Evolutionary conservation across 2,329 filamentous ascomycete species (phyloP), one percentile per base, ranked within the genome.

Genomic region (Ambrosiella cleistominuta): DNA sequence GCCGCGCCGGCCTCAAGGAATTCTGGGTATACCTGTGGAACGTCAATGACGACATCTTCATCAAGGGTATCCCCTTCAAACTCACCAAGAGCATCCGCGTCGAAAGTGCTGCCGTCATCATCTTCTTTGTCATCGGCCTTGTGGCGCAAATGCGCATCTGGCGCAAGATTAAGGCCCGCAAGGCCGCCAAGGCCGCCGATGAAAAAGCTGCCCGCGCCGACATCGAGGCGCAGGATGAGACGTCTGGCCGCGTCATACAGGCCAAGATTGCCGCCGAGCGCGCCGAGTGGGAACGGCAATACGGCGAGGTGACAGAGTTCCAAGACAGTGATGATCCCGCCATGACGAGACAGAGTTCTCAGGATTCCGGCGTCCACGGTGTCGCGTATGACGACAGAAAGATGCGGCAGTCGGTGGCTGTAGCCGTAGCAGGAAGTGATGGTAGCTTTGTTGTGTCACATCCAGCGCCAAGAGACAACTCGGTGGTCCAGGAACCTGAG

Each of bases 21-120:
- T 96, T 96, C 64, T 97, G 91, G 91, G 78, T 88, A 5, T 97
- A 94, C 67, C 76, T 95, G 42, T 97, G 91, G 91, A 73, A 73
- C 51, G 70, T 97, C 44, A 96, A 96, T 68, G 74, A 81, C 47
- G 76, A 85, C 55, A 72, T 89, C 0, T 97, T 97, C 65, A 71
- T 88, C 1, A 78, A 80, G 42, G 85, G 85, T 1, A 74, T 76
- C 53, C 88, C 86, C 0, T 97, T 95, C 66, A 91, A 91, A 0
- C 72, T 95, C 11, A 96, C 88, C 0, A 85, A 83, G 64, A 88
- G 87, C 1, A 93, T 96, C 58, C 81, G 82, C 44, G 90, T 93
- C 12, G 91, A 97, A 67, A 79, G 88, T 37, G 89, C 88, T 0
- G 79, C 80, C 1, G 85, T 86, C 27, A 71, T 95, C 56, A 77